Evolutionary conservation across 257 asterid species (phyloP), one percentile per base, ranked within the genome.

Genomic region (Agastache rugosa): DNA sequence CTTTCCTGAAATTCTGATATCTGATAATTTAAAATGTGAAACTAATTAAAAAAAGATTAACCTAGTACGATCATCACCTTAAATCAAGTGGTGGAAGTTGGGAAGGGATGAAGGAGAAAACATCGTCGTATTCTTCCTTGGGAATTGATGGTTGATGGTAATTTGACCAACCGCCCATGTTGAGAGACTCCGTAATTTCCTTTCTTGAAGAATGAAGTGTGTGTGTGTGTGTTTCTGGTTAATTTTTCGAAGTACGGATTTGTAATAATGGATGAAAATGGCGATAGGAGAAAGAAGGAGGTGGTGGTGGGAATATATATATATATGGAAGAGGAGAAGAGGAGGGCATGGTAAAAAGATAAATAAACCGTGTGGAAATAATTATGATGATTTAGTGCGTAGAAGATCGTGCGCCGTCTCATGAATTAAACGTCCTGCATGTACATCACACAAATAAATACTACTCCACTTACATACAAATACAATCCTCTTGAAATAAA

Each of bases 401-500:
- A 2, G 80, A 72, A 80, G 84, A 70, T 80, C 83, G 95, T 88
- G 97, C 90, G 91, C 89, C 91, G 88, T 69, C 81, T 78, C 58
- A 56, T 71, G 75, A 69, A 77, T 66, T 78, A 75, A 81, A 80
- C 84, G 78, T 75, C 70, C 48, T 78, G 80, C 78, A 78, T 78
- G 45, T 11, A 53, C 59, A 53, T 61, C 15, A 11, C 8, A 20
- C n/a, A 11, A 39, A 17, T 41, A 22, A 61, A 61, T 61, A 61
- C 65, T 1, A 25, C 1, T 10, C 3, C 8, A 31, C 1, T 10
- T 8, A 7, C 42, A 39, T 8, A 39, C 11, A 39, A 39, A 39
- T 39, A 39, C 42, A 39, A 8, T 37, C 41, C 41, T 5, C 39
- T 29, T 29, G 34, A 29, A 31, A 31, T 31, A 42, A 42, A 42